Evolutionary conservation across 116 monocot genomes (phyloP).

Genomic region (Iris pallida): DNA sequence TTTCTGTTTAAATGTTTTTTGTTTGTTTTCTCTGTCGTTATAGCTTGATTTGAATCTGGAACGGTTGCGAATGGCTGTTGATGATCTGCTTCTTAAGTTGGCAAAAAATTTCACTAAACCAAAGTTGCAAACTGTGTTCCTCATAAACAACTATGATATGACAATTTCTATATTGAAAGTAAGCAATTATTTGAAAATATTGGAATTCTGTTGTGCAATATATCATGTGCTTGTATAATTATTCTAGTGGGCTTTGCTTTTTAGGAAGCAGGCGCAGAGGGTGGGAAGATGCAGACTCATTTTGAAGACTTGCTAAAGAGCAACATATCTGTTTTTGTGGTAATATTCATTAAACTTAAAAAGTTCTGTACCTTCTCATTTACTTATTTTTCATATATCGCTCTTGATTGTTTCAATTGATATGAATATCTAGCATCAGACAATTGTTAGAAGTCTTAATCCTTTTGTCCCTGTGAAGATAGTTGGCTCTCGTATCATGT

Average conservation of each 20-base stretch:
- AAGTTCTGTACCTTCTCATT: too few species aligned
- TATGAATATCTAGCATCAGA: too few species aligned
- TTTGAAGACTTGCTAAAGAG: slow-evolving; percentile 92
- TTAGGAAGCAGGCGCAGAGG: slow-evolving; percentile 88
- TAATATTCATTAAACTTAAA: slow-evolving; percentile 17
- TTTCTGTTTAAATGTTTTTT: background rate
- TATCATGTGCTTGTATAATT: background rate
- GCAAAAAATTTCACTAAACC: slow-evolving; percentile 72
- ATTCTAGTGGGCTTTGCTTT: slow-evolving; percentile 9
- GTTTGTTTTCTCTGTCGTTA: slow-evolving; percentile 6
- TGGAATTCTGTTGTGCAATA: background rate
- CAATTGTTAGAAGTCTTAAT: background rate
- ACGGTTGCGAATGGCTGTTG: slow-evolving; percentile 87
- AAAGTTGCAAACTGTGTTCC: slow-evolving; percentile 85
- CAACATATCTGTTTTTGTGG: slow-evolving; percentile 90
- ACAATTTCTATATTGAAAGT: slow-evolving; percentile 90
- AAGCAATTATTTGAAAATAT: background rate
- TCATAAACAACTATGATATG: slow-evolving; percentile 98
- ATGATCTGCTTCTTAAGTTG: slow-evolving; percentile 81
- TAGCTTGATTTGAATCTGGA: slow-evolving; percentile 95
- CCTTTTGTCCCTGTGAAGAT: background rate
- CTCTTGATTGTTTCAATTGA: too few species aligned
- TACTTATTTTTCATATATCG: too few species aligned
- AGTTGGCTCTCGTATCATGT: background rate
- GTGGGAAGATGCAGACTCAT: slow-evolving; percentile 75